Percentiles rank a stretch among this genome's conserved stretches.
Conservation (phyloP, 306 rosid species). For the Ormosia emarginata region DNA sequence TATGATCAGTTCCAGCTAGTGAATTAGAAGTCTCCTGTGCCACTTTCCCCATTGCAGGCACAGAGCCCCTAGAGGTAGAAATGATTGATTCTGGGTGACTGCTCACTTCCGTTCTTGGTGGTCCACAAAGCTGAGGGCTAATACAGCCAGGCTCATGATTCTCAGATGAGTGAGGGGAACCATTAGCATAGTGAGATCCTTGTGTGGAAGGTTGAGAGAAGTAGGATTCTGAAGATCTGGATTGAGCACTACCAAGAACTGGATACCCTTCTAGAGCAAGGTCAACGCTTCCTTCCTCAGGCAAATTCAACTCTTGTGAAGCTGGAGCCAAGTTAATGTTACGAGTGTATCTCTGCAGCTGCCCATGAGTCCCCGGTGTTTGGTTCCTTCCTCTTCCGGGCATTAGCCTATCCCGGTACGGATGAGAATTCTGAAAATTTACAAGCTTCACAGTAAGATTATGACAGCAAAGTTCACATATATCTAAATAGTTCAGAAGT, state of each 20-base stretch:
- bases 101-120: constrained; percentile 35
- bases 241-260: constrained; percentile 33
- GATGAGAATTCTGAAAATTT: constrained; percentile 49
- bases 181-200: constrained; percentile 36
- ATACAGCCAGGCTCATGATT: constrained; percentile 46
- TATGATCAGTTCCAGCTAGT: constrained; percentile 26
- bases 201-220: constrained; percentile 36
- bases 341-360: constrained; percentile 35
- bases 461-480: background rate
- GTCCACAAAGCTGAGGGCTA: constrained; percentile 39
- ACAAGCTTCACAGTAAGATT: constrained; percentile 28
- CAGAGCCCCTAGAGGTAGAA: constrained; percentile 27
- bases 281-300: too few relatives aligned
- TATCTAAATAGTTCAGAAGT: background rate
- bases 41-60: constrained; percentile 25
- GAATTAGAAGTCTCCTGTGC: constrained; percentile 28
- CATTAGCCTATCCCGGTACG: constrained; percentile 40
- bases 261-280: too few relatives aligned
- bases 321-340: constrained; percentile 36
- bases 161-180: constrained; percentile 38
- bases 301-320: constrained; percentile 35
- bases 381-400: constrained; percentile 54
- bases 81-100: constrained; percentile 25
- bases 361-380: constrained; percentile 38
- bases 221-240: constrained; percentile 42